Percentiles rank a stretch among this genome's conserved stretches.
Conservation (phyloP, 768 basidiomycete species). For the Podaxis sp. region DNA sequence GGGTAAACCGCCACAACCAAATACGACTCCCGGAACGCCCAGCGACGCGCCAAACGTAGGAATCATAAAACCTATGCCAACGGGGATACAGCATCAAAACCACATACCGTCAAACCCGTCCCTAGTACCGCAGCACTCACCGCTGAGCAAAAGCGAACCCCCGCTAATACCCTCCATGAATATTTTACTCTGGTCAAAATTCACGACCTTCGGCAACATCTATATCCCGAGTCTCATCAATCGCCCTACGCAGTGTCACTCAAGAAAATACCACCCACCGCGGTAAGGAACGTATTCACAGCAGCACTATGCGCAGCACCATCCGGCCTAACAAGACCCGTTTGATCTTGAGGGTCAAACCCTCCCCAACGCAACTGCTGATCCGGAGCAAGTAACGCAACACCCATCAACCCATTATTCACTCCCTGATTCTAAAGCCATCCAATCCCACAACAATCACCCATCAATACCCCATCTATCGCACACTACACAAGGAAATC, state of each 20-base stretch:
- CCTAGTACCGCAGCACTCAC: background rate
- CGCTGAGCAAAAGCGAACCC: background rate
- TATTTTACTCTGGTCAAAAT: background rate
- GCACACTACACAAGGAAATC: background rate
- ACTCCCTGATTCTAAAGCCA: background rate
- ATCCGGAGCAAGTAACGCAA: background rate
- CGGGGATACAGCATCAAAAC: background rate
- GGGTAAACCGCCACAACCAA: background rate
- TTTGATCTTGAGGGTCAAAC: background rate
- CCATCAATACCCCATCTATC: background rate
- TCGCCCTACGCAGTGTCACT: background rate
- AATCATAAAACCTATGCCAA: background rate
- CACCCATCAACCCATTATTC: conserved; percentile 2
- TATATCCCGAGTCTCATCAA: background rate
- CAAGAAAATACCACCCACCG: background rate
- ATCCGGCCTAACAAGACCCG: background rate
- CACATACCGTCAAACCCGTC: background rate
- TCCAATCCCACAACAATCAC: background rate
- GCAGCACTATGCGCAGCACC: background rate
- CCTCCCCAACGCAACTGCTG: background rate
- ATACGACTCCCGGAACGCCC: background rate
- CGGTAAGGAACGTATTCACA: background rate
- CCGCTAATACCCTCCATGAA: background rate
- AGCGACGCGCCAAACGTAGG: background rate
- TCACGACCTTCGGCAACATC: background rate